Base-by-base conservation (phyloP, 2,329 filamentous ascomycete genomes). In the Penicillium sp. region DNA sequence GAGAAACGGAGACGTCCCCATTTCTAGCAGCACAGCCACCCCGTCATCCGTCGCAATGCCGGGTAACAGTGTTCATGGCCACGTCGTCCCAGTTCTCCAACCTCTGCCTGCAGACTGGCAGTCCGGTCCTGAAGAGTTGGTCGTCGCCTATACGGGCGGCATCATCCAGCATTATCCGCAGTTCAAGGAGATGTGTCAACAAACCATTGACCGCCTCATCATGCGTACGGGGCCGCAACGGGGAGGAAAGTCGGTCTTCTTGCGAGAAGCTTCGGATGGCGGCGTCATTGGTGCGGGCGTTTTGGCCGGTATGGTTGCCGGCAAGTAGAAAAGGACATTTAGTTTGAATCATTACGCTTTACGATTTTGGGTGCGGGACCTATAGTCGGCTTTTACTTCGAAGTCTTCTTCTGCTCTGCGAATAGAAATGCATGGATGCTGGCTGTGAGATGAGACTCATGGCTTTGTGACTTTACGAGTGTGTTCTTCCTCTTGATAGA, bases 81-180 rank as follows among this genome's bases (percentile, higher is more conserved):
- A 73, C n/a, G 72, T 77, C 35, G 75, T 76, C 14, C 75, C 75
- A 17, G 72, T 77, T 14, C 63, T 77, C 2, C 70, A 75, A 7
- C 71, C 71, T 12, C 67, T 69, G 1, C 71, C 74, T 17, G 65
- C 71, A 8, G 76, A 76, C 61, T 79, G 77, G 77, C 73, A 76
- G 51, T 78, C 76, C 4, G 77, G 76, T 7, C 74, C 77, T 0
- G 82, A 86, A 61, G 88, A 91, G 66, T 74, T 94, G 34, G 87
- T 91, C 1, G 88, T 93, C 22, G 90, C 90, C 1, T 93, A 91
- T 71, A 92, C 90, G 0, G 90, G 90, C 35, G 89, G 90, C 6
- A 92, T 90, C 69, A 93, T 93, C 60, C 85, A 87, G n/a, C 86
- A 90, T 68, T 92, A 92, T 68, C 90, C 90, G 50, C 84, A 90